Base-by-base conservation (phyloP, 1,284 basidiomycete genomes). In the Sanghuangporus sanghuang region DNA sequence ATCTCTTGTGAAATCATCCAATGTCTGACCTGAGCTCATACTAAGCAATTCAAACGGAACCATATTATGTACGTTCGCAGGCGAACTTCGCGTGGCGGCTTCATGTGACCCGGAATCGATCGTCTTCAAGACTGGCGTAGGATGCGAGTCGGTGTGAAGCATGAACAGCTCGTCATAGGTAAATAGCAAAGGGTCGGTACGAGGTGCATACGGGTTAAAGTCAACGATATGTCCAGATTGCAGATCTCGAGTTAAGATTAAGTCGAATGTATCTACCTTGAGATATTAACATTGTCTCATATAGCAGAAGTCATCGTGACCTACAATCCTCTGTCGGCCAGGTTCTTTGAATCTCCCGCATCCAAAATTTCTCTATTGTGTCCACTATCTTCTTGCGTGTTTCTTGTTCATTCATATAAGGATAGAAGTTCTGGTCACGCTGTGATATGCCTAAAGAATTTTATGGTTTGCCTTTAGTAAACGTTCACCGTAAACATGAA, bases 371-470 rank as follows among this genome's bases (percentile, higher is more conserved):
- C 21, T 69, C 68, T 32, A 95, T 79, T 12, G 84, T 78, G 2
- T 77, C 69, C 23, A 78, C 69, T 49, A 98, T 85, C 55, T 78
- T 81, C 2, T 69, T 62, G 62, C 84, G 84, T 0, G 83, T 90
- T 1, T 71, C 71, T 0, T 76, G 70, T n/a, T 88, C 84, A 70
- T 87, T 89, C 71, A 95, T 81, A 72, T 92, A 96, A 18, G 94
- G 89, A 74, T 96, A 98, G 72, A 87, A 93, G 69, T 95, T 95
- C 32, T 80, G 81, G 71, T 98, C 96, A n/a, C 96, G 84, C 73
- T 98, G 96, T 0, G 86, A 88, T 42, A 97, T 89, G 12, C 85
- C 95, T 93, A 32, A 32, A 32, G 73, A 7, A 53, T 38, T 1
- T 27, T 66, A 59, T 16, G 61, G 1, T 21, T 16, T 46, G 21